A percentile compares a stretch with the other conserved stretches of the same genome.
Conservation (phyloP, 2,329 filamentous ascomycete genomes). For the Calonectria naviculata region DNA sequence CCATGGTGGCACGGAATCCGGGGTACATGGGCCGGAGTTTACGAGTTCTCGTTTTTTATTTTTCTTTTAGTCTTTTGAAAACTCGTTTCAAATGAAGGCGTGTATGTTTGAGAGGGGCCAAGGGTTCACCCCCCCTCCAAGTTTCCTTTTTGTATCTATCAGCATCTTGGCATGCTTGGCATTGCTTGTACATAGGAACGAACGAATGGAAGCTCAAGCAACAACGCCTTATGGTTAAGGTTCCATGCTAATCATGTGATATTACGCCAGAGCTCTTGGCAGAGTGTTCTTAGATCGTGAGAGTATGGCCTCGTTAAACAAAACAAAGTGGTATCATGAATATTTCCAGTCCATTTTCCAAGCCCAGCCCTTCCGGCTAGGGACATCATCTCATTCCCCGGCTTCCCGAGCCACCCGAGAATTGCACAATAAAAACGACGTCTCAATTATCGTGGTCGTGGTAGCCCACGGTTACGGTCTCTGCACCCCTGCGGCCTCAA, state of each 20-base stretch:
- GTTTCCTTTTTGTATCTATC: conserved; percentile 18
- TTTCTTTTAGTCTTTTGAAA: conserved; percentile 12
- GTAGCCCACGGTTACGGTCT: background rate
- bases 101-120: background rate
- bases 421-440: background rate
- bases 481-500: conserved; percentile 26
- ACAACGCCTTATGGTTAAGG: background rate
- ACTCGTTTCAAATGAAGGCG: background rate
- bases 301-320: background rate
- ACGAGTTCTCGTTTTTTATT: conserved; percentile 19
- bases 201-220: conserved; percentile 5
- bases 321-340: conserved; percentile 22
- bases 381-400: background rate
- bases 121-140: background rate
- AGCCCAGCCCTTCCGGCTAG: background rate
- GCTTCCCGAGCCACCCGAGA: background rate
- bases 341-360: conserved; percentile 10
- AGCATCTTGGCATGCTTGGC: conserved; percentile 12
- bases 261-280: background rate
- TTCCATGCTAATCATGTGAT: conserved; percentile 6
- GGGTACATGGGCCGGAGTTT: conserved; percentile 41
- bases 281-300: background rate
- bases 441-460: background rate
- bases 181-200: conserved; percentile 23
- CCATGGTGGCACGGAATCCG: conserved; percentile 30